Evolutionary conservation across 2,329 filamentous ascomycete genomes (phyloP).

Genomic region (Microascus cirrosus): DNA sequence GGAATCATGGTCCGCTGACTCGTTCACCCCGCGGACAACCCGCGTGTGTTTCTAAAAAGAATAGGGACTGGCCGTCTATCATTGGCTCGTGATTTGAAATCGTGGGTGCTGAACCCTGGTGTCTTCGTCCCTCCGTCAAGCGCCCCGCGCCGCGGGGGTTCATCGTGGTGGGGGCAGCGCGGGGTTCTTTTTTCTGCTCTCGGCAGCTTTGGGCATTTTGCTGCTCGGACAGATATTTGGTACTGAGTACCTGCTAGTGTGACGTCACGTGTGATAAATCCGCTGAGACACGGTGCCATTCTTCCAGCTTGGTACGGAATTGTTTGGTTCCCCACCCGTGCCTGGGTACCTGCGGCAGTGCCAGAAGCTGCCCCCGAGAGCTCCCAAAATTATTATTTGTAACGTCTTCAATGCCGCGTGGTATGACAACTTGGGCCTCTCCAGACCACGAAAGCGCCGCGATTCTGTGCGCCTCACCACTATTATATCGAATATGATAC

Average conservation of each 20-base stretch:
- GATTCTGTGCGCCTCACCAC: neutral
- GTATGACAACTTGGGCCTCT: neutral
- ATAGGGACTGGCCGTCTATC: neutral
- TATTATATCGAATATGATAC: slow-evolving; percentile 11
- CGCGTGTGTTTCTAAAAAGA: neutral
- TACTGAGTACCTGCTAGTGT: neutral
- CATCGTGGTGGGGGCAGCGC: slow-evolving; percentile 1
- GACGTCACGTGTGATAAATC: slow-evolving; percentile 1
- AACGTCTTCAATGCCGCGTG: neutral
- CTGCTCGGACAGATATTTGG: neutral
- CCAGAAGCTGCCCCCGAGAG: neutral
- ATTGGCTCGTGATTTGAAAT: neutral
- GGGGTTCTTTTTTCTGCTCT: neutral
- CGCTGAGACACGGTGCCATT: neutral
- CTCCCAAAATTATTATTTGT: neutral
- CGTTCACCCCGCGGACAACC: neutral
- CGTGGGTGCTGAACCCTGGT: neutral
- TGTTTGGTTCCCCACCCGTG: neutral
- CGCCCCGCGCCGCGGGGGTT: neutral
- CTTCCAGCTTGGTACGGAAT: neutral
- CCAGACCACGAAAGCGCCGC: neutral
- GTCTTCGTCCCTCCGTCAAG: neutral
- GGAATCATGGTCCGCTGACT: neutral
- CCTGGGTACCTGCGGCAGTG: neutral
- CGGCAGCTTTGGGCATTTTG: neutral